These are phyloP conservation scores for Myotisia sp. DNA, from an alignment of 2,329 filamentous ascomycete genomes.

Conservation along the genomic window DNA sequence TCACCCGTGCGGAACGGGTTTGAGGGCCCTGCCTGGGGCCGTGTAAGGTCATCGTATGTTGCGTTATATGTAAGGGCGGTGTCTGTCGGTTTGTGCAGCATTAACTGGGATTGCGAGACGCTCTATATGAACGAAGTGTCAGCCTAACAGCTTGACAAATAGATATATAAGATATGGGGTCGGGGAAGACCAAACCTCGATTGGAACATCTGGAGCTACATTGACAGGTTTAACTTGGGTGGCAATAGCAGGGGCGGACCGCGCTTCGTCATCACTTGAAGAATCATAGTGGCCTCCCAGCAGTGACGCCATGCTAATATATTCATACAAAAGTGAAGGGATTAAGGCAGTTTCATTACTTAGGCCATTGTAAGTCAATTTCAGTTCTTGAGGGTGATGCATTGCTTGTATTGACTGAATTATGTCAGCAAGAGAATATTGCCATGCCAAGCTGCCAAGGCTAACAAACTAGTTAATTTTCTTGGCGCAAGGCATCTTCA, in stretches of 20 bases:
- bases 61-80: slow-evolving; percentile 39
- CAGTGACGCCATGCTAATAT: slow-evolving; percentile 35
- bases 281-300: slow-evolving; percentile 33
- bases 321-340: too few relatives aligned
- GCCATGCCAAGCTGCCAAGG: too few relatives aligned
- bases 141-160: slow-evolving; percentile 14
- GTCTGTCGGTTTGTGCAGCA: slow-evolving; percentile 38
- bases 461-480: too few relatives aligned
- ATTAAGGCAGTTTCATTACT: too few relatives aligned
- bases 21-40: slow-evolving; percentile 51
- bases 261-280: slow-evolving; percentile 35
- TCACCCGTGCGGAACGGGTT: slow-evolving; percentile 61
- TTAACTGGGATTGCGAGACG: slow-evolving; percentile 36
- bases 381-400: too few relatives aligned
- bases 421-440: too few relatives aligned
- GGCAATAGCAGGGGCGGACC: slow-evolving; percentile 13
- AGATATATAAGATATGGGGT: not conserved
- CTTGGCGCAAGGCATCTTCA: too few relatives aligned
- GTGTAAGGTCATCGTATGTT: slow-evolving; percentile 57
- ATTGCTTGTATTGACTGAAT: too few relatives aligned
- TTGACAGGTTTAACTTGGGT: slow-evolving; percentile 24
- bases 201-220: slow-evolving; percentile 39
- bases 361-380: too few relatives aligned
- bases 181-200: slow-evolving; percentile 40
- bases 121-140: slow-evolving; percentile 34